phyloP scores from a whole-genome alignment of 306 rosid species.

The Trifolium fragiferum region DNA sequence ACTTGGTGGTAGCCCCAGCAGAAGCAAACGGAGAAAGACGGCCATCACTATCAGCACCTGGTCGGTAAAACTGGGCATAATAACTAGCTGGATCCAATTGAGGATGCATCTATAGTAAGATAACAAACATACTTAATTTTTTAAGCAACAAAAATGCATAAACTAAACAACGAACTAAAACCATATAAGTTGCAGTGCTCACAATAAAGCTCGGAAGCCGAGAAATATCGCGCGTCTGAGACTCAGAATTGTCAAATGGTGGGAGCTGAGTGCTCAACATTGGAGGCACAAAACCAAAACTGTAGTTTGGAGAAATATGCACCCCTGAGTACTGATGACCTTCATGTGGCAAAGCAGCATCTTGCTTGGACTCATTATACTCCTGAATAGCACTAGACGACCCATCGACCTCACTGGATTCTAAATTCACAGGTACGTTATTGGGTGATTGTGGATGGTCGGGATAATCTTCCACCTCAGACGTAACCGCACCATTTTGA shows the following conservation, averaged over 20 bases:
- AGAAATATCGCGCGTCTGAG: conserved; percentile 78
- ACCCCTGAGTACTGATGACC: conserved; percentile 70
- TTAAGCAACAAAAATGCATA: conserved; percentile 39
- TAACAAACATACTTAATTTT: conserved; percentile 28
- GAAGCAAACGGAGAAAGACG: conserved; percentile 86
- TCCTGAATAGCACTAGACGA: conserved; percentile 68
- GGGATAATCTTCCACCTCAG: conserved; percentile 69
- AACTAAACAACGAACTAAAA: conserved; percentile 33
- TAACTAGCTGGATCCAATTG: conserved; percentile 82
- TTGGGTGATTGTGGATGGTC: conserved; percentile 70
- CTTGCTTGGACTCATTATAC: conserved; percentile 74
- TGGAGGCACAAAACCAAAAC: conserved; percentile 78
- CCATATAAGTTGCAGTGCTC: conserved; percentile 46
- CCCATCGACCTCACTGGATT: conserved; percentile 70
- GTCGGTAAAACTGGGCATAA: conserved; percentile 84
- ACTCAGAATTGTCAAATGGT: conserved; percentile 75
- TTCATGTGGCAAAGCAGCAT: conserved; percentile 65
- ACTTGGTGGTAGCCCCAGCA: conserved; percentile 70
- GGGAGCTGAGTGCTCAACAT: conserved; percentile 78
- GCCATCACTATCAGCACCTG: conserved; percentile 84
- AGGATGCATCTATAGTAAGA: conserved; percentile 70
- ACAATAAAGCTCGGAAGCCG: conserved; percentile 83
- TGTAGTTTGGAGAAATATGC: conserved; percentile 67
- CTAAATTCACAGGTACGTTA: conserved; percentile 56
- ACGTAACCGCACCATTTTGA: conserved; percentile 57